Percentiles rank a stretch among this genome's conserved stretches.
Conservation (phyloP, 495 filamentous ascomycete genomes). For the Patellaria atrata region DNA sequence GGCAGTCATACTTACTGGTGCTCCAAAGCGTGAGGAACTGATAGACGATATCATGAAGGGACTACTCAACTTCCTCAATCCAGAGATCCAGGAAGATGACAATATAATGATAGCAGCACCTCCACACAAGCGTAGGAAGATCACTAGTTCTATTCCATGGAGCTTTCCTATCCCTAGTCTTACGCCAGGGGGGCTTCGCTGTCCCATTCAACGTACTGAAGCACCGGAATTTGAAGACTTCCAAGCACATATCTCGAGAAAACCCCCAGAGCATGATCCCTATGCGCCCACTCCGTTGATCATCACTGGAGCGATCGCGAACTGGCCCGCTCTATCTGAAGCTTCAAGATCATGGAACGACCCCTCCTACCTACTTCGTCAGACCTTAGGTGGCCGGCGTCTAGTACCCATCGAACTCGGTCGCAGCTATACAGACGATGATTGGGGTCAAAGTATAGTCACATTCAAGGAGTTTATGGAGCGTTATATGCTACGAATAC, state of each 20-base stretch:
- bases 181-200: not conserved
- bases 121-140: too few species aligned
- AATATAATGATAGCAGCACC: not conserved
- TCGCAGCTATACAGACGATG: slow-evolving; percentile 69
- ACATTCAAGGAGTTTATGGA: slow-evolving; percentile 58
- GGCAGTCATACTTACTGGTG: slow-evolving; percentile 71
- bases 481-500: slow-evolving; percentile 34
- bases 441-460: slow-evolving; percentile 76
- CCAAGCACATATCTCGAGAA: slow-evolving; percentile 45
- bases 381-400: slow-evolving; percentile 61
- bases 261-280: too few species aligned
- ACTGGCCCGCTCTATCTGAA: slow-evolving; percentile 65
- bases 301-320: slow-evolving; percentile 43
- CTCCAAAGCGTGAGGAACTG: slow-evolving; percentile 44
- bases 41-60: slow-evolving; percentile 40
- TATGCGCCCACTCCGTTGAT: slow-evolving; percentile 47
- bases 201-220: slow-evolving; percentile 10
- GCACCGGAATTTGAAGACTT: slow-evolving; percentile 40
- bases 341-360: slow-evolving; percentile 50
- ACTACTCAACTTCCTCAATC: slow-evolving; percentile 25
- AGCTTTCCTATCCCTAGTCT: slow-evolving; percentile 5
- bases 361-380: slow-evolving; percentile 57
- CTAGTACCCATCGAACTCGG: slow-evolving; percentile 87
- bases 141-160: slow-evolving; percentile 3
- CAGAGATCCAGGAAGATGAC: not conserved